Evolutionary conservation across 306 rosid species (phyloP).

Genomic region (Calophaca sinica): DNA sequence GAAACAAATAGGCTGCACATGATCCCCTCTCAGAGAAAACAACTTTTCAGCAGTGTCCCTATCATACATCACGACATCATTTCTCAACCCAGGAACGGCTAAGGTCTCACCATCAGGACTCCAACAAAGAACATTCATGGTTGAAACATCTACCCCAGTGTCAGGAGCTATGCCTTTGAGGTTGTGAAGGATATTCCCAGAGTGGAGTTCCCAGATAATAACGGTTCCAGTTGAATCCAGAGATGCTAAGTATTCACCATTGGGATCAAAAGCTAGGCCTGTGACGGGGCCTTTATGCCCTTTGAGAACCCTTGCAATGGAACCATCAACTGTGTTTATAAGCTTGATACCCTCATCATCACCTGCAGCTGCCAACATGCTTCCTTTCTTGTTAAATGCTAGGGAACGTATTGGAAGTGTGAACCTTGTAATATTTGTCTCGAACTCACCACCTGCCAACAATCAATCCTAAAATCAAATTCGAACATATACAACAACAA

Average conservation of each 20-base stretch:
- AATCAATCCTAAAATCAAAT: slow-evolving; percentile 22
- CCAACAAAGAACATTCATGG: slow-evolving; percentile 83
- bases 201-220: slow-evolving; percentile 83
- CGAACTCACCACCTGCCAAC: slow-evolving; percentile 83
- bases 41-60: slow-evolving; percentile 92
- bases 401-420: slow-evolving; percentile 89
- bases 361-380: slow-evolving; percentile 93
- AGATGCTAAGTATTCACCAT: slow-evolving; percentile 87
- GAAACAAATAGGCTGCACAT: slow-evolving; percentile 75
- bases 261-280: slow-evolving; percentile 86
- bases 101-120: slow-evolving; percentile 93
- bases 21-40: slow-evolving; percentile 87
- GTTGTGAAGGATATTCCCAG: slow-evolving; percentile 73
- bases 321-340: slow-evolving; percentile 86
- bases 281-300: slow-evolving; percentile 88
- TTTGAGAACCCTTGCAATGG: slow-evolving; percentile 92
- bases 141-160: slow-evolving; percentile 65
- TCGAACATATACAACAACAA: background rate
- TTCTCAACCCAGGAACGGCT: slow-evolving; percentile 86
- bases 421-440: slow-evolving; percentile 91
- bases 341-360: slow-evolving; percentile 97
- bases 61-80: slow-evolving; percentile 91
- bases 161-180: slow-evolving; percentile 85
- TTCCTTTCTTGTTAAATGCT: slow-evolving; percentile 87
- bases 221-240: slow-evolving; percentile 84